Base-by-base conservation (phyloP, 176 grass and related monocot species). In the Typha latifolia region DNA sequence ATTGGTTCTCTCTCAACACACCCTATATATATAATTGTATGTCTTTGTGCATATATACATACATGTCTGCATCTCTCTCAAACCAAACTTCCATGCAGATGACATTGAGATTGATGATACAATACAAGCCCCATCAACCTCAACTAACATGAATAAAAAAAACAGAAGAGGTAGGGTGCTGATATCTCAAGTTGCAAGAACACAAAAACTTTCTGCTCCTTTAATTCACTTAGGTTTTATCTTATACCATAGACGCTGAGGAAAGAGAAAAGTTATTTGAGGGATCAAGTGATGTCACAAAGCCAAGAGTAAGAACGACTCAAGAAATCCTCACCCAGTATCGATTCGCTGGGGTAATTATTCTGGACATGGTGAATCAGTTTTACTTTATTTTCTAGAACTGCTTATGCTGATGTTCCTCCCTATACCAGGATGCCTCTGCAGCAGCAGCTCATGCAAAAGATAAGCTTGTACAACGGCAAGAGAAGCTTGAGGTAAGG, bases 271-370 rank as follows among this genome's bases (percentile, higher is more conserved):
- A 86, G 24, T 31, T 86, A 51, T 84, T 95, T 48, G 77, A 80
- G 21, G 92, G 77, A 75, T 64, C 92, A 26, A 80, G 27, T 22
- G 73, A 83, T 51, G 85, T 72, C 79, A 49, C 63, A 21, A 88
- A 88, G 29, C 94, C 94, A 68, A 78, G 73, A 71, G 83, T 87
- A 82, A 90, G 80, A 74, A 92, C 76, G 49, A 77, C 83, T 10
- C 81, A 99, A 69, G 94, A 93, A 77, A 94, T 99, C 77, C 84
- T 99, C 48, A 94, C 89, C 37, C 81, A 94, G 79, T 94, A 99
- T 51, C 86, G 84, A 74, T 99, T 85, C 68, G 80, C 78, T 10
- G 86, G 95, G 73, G 95, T 94, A 90, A 55, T 53, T 49, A 47
- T 55, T 66, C 67, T 32, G 9, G 0, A 70, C 51, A 34, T 63